Conservation (phyloP, 768 basidiomycete genomes). For the Leccinum truebloodii region DNA sequence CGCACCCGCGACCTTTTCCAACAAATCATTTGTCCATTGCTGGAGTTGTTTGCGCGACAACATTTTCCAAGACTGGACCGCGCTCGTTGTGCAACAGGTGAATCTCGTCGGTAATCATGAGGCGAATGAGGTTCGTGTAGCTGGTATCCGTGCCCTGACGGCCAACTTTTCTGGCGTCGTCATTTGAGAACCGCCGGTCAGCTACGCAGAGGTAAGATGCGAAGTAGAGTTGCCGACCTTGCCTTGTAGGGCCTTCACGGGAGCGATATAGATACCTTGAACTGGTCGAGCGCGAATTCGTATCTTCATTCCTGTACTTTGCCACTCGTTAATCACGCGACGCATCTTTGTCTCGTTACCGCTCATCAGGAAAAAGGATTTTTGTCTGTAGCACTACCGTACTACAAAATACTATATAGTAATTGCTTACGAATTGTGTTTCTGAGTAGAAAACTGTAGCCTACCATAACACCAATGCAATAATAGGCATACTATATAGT, state of each 20-base stretch:
- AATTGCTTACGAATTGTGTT: too few species aligned
- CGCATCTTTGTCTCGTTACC: too few species aligned
- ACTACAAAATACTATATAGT: too few species aligned
- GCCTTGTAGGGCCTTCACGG: slow-evolving; percentile 99
- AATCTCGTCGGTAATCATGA: slow-evolving; percentile 98
- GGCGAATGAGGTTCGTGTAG: slow-evolving; percentile 94
- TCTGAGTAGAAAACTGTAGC: too few species aligned
- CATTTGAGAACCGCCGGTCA: slow-evolving; percentile 97
- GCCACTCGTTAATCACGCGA: slow-evolving; percentile 60
- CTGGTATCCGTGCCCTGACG: slow-evolving; percentile 94
- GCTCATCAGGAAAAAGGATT: too few species aligned
- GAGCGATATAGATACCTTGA: slow-evolving; percentile 96
- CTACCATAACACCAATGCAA: too few species aligned
- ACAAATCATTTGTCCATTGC: slow-evolving; percentile 75
- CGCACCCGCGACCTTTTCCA: slow-evolving; percentile 61
- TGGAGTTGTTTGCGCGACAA: slow-evolving; percentile 77
- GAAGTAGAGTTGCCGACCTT: slow-evolving; percentile 94
- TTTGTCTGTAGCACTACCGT: too few species aligned
- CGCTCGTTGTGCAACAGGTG: slow-evolving; percentile 98
- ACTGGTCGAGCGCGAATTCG: slow-evolving; percentile 78
- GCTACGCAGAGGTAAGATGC: slow-evolving; percentile 65
- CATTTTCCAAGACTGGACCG: slow-evolving; percentile 92
- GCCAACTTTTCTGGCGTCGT: slow-evolving; percentile 99
- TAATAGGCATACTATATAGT: too few species aligned
- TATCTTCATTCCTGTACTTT: slow-evolving; percentile 80